These are phyloP conservation scores for Eustoma russellianum DNA, from an alignment of 257 asterid genomes.

Conservation along the genomic window DNA sequence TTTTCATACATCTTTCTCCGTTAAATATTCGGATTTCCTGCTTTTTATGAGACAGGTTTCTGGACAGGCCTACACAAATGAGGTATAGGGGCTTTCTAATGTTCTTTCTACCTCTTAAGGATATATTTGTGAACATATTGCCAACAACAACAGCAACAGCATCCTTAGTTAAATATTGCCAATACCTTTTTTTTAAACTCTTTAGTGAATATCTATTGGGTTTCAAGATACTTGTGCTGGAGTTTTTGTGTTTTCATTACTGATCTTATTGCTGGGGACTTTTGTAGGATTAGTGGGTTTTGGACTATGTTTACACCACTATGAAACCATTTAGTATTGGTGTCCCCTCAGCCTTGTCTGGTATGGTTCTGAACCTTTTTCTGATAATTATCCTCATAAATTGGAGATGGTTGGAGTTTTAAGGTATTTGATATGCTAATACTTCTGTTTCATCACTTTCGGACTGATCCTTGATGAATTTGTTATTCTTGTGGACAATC, in stretches of 20 bases:
- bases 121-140: constrained; percentile 6
- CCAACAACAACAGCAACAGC: not conserved
- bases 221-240: constrained; percentile 13
- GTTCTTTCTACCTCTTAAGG: constrained; percentile 1
- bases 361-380: constrained; percentile 30
- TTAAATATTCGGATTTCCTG: constrained; percentile 29
- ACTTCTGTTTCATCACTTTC: not conserved
- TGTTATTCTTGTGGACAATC: not conserved
- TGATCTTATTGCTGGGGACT: constrained; percentile 25
- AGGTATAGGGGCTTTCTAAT: constrained; percentile 31
- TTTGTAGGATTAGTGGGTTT: constrained; percentile 35
- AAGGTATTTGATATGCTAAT: constrained; percentile 1
- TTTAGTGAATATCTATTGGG: constrained; percentile 2
- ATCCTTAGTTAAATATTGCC: constrained; percentile 2
- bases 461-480: not conserved
- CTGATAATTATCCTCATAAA: constrained; percentile 8
- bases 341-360: constrained; percentile 35
- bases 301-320: constrained; percentile 41
- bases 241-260: constrained; percentile 17
- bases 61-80: constrained; percentile 18
- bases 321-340: constrained; percentile 38
- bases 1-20: constrained; percentile 15
- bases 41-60: constrained; percentile 46
- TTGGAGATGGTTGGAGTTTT: constrained; percentile 16
- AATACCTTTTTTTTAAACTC: constrained; percentile 6